phyloP scores from a whole-genome alignment of 2,329 filamentous ascomycete species.

The Alternaria novae-zelandiae region DNA sequence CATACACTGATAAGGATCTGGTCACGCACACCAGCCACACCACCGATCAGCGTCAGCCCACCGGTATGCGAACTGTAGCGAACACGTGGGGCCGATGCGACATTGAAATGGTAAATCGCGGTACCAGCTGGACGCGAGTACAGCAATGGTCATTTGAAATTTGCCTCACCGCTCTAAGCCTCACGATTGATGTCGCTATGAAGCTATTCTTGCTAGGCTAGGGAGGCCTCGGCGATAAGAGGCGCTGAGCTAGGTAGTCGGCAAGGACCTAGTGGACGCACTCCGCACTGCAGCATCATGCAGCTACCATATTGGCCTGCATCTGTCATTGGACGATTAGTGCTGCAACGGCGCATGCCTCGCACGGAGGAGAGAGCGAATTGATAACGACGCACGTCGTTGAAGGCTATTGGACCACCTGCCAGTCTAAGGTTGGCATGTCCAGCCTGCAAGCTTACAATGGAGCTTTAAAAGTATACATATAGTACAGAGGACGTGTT shows the following conservation, averaged over 20 bases:
- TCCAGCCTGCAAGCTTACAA: background rate
- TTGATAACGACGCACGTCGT: slow-evolving; percentile 14
- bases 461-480: background rate
- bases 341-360: slow-evolving; percentile 4
- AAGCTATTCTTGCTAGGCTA: background rate
- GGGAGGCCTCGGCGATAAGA: slow-evolving; percentile 5
- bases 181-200: background rate
- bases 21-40: slow-evolving; percentile 13
- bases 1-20: slow-evolving; percentile 11
- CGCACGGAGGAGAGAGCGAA: slow-evolving; percentile 6
- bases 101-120: background rate
- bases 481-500: slow-evolving; percentile 8
- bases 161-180: slow-evolving; percentile 5
- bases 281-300: slow-evolving; percentile 12
- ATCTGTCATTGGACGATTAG: slow-evolving; percentile 1
- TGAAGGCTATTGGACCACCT: background rate
- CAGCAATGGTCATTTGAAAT: background rate
- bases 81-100: slow-evolving; percentile 20
- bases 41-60: slow-evolving; percentile 10
- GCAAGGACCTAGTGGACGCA: slow-evolving; percentile 10
- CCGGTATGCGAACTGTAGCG: background rate
- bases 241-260: slow-evolving; percentile 7
- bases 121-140: background rate
- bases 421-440: background rate
- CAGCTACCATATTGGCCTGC: slow-evolving; percentile 6